These are phyloP conservation scores for Priceomyces medius DNA, from an alignment of 805 yeast genomes.

Conservation along the genomic window DNA sequence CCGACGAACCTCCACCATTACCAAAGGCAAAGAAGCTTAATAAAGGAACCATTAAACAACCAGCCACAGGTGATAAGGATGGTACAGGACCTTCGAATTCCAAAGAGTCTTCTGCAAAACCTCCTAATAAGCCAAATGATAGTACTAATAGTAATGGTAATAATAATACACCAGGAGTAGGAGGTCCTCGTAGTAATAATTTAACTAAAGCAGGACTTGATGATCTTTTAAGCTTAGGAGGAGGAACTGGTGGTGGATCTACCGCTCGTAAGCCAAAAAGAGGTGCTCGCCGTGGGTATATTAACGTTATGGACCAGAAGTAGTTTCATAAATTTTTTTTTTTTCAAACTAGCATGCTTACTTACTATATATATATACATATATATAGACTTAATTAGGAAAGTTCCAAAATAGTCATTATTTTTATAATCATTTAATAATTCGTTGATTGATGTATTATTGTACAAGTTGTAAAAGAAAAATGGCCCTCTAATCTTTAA, in stretches of 20 bases:
- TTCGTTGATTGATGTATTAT: neutral
- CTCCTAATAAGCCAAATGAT: neutral
- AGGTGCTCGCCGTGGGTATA: conserved; percentile 33
- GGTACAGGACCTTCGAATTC: conserved; percentile 11
- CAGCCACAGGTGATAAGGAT: conserved; percentile 8
- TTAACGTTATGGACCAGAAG: conserved; percentile 27
- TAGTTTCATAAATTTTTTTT: too few relatives aligned
- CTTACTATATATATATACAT: too few relatives aligned
- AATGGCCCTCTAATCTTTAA: too few relatives aligned
- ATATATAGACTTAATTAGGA: too few relatives aligned
- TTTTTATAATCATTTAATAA: neutral
- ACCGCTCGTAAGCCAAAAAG: conserved; percentile 25
- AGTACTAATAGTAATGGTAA: neutral
- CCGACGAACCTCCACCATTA: conserved; percentile 70
- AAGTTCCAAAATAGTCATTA: too few relatives aligned
- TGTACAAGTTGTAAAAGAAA: too few relatives aligned
- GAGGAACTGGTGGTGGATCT: conserved; percentile 19
- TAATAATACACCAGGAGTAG: conserved; percentile 5
- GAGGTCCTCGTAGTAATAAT: conserved; percentile 15
- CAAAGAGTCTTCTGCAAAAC: conserved; percentile 10
- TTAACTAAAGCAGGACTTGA: conserved; percentile 44
- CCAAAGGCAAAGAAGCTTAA: conserved; percentile 31
- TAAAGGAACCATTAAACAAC: conserved; percentile 1
- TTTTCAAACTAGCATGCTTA: too few relatives aligned
- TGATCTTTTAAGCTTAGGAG: conserved; percentile 35